These are phyloP conservation scores for Eragrostis curvula DNA, from an alignment of 176 grass and related monocot species.

Conservation along the genomic window DNA sequence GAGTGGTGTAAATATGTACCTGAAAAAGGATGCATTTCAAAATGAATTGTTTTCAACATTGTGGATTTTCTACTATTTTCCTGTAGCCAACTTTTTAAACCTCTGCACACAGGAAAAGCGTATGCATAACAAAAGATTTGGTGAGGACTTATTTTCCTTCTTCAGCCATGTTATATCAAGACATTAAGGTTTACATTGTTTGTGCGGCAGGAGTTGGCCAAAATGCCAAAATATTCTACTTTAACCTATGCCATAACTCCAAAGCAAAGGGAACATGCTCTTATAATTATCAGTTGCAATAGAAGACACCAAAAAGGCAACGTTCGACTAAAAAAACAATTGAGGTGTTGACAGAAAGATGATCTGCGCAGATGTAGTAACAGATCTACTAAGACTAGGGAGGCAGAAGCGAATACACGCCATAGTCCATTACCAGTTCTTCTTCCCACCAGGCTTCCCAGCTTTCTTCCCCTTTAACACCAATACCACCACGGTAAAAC, in stretches of 20 bases:
- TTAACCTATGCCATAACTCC: not conserved
- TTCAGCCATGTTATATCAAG: not conserved
- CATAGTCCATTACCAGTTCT: constrained; percentile 70
- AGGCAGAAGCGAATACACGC: constrained; percentile 3
- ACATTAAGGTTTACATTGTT: not conserved
- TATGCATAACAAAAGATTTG: not conserved
- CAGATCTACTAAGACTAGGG: constrained; percentile 17
- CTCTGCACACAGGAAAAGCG: not conserved
- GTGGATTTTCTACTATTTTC: not conserved
- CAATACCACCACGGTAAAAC: constrained; percentile 96
- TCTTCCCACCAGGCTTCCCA: constrained; percentile 99
- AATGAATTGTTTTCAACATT: constrained; percentile 22
- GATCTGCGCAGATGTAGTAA: constrained; percentile 18
- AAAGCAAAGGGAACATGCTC: not conserved
- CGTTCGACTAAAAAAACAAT: not conserved
- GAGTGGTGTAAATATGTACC: constrained; percentile 82
- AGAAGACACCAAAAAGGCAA: not conserved
- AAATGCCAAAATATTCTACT: not conserved
- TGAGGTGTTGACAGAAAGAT: constrained; percentile 30
- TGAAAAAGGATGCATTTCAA: constrained; percentile 47
- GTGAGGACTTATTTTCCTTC: not conserved
- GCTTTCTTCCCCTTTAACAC: constrained; percentile 99
- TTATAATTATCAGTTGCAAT: constrained; percentile 9
- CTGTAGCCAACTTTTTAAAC: constrained; percentile 3
- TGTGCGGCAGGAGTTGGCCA: not conserved